Base-by-base conservation (phyloP, 176 grass and related monocot genomes). In the Aegilops tauschii region DNA sequence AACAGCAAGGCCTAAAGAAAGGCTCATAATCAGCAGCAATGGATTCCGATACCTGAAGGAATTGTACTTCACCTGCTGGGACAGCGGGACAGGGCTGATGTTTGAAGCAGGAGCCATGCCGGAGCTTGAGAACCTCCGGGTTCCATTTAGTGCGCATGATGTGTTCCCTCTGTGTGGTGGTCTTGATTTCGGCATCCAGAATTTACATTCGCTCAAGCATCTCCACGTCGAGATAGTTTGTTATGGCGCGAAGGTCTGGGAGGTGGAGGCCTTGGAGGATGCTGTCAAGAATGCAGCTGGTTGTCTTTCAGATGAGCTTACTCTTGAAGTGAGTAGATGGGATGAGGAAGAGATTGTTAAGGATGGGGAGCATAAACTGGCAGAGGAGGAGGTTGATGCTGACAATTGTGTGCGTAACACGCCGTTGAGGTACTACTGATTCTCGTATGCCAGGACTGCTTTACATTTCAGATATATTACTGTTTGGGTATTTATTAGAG, bases 251-350 rank as follows among this genome's bases (percentile, higher is more conserved):
- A 74, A 63, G 25, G 9, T 61, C 21, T 0, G 12, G 50, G 69
- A 75, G 56, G 82, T 84, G 34, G 69, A 84, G 17, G 82, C 69
- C 23, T 44, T 74, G 69, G 82, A 84, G 3, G 11, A 61, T 14
- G 69, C 82, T 20, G 17, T 64, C 17, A 75, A 39, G 37, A 63
- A 21, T 31, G 69, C 69, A 2, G 36, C 81, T 61, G 34, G 2
- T 8, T 34, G 54, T 58, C 81, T 74, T 31, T 61, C 56, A 30
- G 54, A 64, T 40, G 61, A 67, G 6, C 45, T 69, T 3, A n/a
- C 49, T 56, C 73, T 88, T 83, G 45, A 83, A 68, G 34, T 88
- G 16, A 88, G 47, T 54, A 88, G 79, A 32, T 82, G 86, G 61
- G 72, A 77, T 69, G 62, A 82, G 25, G 8, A 70, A 25, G 80